These are phyloP conservation scores for Euphorbia celastroides DNA, from an alignment of 441 rosid species.

Conservation along the genomic window DNA sequence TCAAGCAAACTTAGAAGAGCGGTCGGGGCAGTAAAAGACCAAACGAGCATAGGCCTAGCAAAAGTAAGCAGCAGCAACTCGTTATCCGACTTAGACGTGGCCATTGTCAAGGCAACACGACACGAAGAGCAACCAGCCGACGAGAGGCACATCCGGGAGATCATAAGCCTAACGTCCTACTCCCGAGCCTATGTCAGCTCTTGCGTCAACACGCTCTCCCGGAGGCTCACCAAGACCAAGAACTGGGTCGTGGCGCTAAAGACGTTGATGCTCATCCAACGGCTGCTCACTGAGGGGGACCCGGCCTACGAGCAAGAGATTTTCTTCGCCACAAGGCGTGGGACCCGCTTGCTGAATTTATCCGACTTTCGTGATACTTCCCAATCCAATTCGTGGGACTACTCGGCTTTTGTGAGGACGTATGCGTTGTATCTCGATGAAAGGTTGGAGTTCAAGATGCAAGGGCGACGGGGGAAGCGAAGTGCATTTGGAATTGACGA, in stretches of 20 bases:
- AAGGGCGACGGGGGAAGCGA: constrained; percentile 48
- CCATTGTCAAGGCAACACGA: constrained; percentile 78
- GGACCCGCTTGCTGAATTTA: constrained; percentile 78
- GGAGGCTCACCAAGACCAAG: constrained; percentile 73
- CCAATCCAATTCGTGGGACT: constrained; percentile 63
- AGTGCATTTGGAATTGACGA: constrained; percentile 40
- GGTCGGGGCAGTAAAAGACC: constrained; percentile 80
- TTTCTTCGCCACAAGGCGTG: constrained; percentile 78
- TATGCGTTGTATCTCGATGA: constrained; percentile 76
- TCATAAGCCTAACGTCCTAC: constrained; percentile 60
- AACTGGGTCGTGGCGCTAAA: constrained; percentile 92
- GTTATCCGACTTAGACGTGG: constrained; percentile 67
- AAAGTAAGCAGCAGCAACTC: constrained; percentile 64
- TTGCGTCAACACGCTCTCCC: constrained; percentile 46
- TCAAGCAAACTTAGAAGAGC: constrained; percentile 63
- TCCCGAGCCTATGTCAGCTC: constrained; percentile 54
- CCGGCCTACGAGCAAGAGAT: constrained; percentile 80
- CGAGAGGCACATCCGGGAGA: constrained; percentile 65
- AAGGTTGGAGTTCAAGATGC: constrained; percentile 69
- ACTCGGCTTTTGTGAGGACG: constrained; percentile 75
- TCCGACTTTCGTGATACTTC: constrained; percentile 71
- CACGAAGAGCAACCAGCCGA: constrained; percentile 82
- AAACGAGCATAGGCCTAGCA: constrained; percentile 81
- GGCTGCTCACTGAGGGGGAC: constrained; percentile 65
- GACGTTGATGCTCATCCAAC: constrained; percentile 60